phyloP scores from a whole-genome alignment of 805 yeast genomes.

The Saturnispora ahearnii region DNA sequence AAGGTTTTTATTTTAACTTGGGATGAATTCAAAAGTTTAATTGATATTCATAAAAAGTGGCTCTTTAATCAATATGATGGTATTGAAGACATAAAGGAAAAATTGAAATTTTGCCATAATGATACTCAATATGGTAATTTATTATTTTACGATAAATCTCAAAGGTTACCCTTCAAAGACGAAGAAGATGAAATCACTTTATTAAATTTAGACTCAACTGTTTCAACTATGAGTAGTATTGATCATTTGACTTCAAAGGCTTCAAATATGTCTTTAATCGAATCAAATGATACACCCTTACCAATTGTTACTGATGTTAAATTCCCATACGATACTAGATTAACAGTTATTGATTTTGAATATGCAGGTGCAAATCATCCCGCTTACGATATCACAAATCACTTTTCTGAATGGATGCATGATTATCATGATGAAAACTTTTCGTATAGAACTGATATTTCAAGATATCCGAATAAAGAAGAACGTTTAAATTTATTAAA shows the following conservation, averaged over 20 bases:
- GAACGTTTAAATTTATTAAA: conserved; percentile 64
- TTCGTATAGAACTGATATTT: conserved; percentile 43
- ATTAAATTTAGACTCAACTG: neutral
- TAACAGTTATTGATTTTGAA: conserved; percentile 94
- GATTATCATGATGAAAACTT: conserved; percentile 65
- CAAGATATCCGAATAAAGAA: conserved; percentile 55
- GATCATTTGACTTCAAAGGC: conserved; percentile 16
- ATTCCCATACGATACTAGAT: conserved; percentile 43
- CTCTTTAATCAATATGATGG: conserved; percentile 42
- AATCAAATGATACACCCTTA: conserved; percentile 13
- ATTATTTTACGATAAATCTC: conserved; percentile 38
- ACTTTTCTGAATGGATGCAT: conserved; percentile 95
- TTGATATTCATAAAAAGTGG: conserved; percentile 54
- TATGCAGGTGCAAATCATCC: conserved; percentile 87
- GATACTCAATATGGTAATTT: conserved; percentile 96
- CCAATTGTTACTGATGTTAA: conserved; percentile 26
- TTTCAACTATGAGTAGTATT: neutral
- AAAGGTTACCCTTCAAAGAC: conserved; percentile 21
- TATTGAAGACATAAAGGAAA: conserved; percentile 31
- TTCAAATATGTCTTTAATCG: conserved; percentile 13
- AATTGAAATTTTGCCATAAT: conserved; percentile 82
- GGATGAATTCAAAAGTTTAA: conserved; percentile 38
- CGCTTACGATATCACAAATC: conserved; percentile 87
- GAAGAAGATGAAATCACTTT: conserved; percentile 20
- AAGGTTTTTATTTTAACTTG: conserved; percentile 39